A percentile compares a stretch with the other conserved stretches of the same genome.
These are phyloP conservation scores for Effrenium voratum DNA, from an alignment of 73 alveolate species.

Conservation along the genomic window DNA sequence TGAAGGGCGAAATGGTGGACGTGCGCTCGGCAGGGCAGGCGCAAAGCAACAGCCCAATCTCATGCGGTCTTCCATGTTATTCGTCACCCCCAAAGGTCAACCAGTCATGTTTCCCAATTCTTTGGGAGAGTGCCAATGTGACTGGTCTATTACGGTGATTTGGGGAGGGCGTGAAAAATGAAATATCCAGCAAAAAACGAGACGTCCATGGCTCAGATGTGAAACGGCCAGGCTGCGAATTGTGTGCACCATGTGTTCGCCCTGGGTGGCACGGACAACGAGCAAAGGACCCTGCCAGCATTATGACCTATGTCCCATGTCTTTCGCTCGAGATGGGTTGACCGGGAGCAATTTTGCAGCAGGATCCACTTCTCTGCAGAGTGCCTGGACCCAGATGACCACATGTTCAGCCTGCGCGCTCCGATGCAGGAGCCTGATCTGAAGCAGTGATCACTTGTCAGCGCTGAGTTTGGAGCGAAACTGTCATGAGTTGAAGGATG, in stretches of 20 bases:
- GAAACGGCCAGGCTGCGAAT: conserved; percentile 85
- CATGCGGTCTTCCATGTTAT: no score
- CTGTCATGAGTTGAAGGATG: neutral
- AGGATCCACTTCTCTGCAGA: conserved; percentile 93
- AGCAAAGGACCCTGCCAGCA: conserved; percentile 65
- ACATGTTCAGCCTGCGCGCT: conserved; percentile 52
- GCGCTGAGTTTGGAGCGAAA: neutral
- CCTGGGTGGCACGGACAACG: conserved; percentile 86
- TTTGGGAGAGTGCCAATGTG: neutral
- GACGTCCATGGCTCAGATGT: no score
- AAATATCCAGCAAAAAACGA: neutral
- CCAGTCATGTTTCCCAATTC: neutral
- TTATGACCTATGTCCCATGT: conserved; percentile 58
- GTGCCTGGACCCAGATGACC: conserved; percentile 82
- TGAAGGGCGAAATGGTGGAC: conserved; percentile 82
- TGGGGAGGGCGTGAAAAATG: neutral
- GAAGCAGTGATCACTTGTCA: neutral
- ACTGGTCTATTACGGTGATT: no score
- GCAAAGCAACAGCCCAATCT: no score
- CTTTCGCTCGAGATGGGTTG: conserved; percentile 58
- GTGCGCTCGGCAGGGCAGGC: conserved; percentile 93
- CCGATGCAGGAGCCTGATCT: conserved; percentile 59
- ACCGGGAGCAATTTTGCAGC: conserved; percentile 41
- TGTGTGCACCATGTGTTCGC: conserved; percentile 84
- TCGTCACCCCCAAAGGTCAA: neutral